phyloP scores from a whole-genome alignment of 129 eudicot species.

The Flaveria linearis region DNA sequence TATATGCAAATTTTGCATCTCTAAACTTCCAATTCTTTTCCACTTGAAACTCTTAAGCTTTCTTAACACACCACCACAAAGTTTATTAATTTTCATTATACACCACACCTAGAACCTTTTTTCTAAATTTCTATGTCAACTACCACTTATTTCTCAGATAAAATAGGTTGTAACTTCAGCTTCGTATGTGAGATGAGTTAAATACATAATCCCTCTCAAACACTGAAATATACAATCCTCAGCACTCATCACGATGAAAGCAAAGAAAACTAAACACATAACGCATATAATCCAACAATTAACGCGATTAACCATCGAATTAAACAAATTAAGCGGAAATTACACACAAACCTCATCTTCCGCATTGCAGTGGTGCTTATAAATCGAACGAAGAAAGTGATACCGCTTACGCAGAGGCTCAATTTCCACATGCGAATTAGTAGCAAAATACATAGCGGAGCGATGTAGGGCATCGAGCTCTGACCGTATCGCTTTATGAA shows the following conservation, averaged over 20 bases:
- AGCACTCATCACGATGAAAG: background rate
- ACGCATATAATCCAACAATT: constrained; percentile 11
- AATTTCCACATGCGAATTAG: constrained; percentile 60
- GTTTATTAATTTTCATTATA: background rate
- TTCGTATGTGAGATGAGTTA: too few relatives aligned
- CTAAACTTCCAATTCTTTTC: constrained; percentile 17
- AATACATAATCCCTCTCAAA: background rate
- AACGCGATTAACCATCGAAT: background rate
- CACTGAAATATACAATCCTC: background rate
- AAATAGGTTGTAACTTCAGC: background rate
- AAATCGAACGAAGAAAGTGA: constrained; percentile 80
- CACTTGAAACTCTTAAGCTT: background rate
- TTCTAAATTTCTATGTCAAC: background rate
- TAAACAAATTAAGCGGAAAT: constrained; percentile 6
- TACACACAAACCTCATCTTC: constrained; percentile 79
- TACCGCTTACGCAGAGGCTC: constrained; percentile 75
- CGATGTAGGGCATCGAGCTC: constrained; percentile 85
- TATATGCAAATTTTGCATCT: constrained; percentile 8
- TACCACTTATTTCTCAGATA: constrained; percentile 5
- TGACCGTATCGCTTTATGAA: constrained; percentile 84
- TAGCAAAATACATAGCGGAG: constrained; percentile 72
- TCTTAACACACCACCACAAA: constrained; percentile 15
- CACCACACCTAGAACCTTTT: constrained; percentile 1
- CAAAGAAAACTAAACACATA: background rate
- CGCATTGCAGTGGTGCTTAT: constrained; percentile 96